Base-by-base conservation (phyloP, 139 green algal species). In the Astrephomene gubernaculifera region DNA sequence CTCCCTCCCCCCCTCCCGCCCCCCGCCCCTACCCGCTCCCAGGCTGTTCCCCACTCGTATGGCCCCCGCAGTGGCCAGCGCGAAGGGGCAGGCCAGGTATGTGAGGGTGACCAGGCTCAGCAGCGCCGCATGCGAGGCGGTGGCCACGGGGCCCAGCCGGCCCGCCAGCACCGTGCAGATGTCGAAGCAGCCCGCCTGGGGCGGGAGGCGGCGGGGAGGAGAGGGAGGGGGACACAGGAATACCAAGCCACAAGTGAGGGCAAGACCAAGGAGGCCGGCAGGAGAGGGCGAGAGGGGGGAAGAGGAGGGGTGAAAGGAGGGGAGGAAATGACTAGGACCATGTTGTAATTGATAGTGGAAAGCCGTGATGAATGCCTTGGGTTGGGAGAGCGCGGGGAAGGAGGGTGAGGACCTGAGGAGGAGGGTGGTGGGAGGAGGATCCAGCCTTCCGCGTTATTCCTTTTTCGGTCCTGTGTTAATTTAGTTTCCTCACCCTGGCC, bases 41-140 rank as follows among this genome's bases (percentile, higher is more conserved):
- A 91, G 65, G 29, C 89, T 72, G 64, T 91, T 91, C 29, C 88
- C 88, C 49, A 89, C 84, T 0, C 86, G 71, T 63, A 89, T 89
- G 31, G 79, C 79, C 17, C 86, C 86, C 12, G 86, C 86, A 27
- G 83, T 87, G 35, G 79, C 86, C 38, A 89, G 71, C 24, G 86
- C 86, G 36, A 89, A 83, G 38, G 86, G 86, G 71, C 70, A 86
- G 31, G 86, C 65, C n/a, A 78, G 45, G 79, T 86, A 86, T 24
- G 79, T 86, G 22, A 86, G 64, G 29, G 65, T 69, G 12, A 78
- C 65, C 12, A 90, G 45, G 44, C 60, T 76, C 31, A 93, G 54
- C 69, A 87, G 81, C 35, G 75, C 86, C 19, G 68, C 71, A 61
- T 92, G 88, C 6, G 88, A 85, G n/a, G 86, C 85, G 22, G 81